These are phyloP conservation scores for Ophiostoma novo-ulmi DNA, from an alignment of 2,329 filamentous ascomycete genomes.

Conservation along the genomic window DNA sequence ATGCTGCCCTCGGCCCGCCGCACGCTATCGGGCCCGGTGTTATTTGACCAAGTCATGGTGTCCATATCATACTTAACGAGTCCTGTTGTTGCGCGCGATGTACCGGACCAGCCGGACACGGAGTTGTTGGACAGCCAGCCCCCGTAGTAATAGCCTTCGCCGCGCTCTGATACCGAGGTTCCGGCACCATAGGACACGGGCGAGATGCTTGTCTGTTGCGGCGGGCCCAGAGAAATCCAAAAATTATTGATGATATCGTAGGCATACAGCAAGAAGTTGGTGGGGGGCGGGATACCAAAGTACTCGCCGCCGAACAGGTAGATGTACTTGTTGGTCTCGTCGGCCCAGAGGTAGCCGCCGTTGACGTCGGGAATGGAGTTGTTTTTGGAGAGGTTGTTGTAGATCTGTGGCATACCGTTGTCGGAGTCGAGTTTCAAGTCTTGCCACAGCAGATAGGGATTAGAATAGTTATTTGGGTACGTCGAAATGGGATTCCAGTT, in stretches of 20 bases:
- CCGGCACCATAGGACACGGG: slow-evolving; percentile 54
- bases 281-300: slow-evolving; percentile 37
- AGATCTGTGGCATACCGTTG: slow-evolving; percentile 48
- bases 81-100: slow-evolving; percentile 44
- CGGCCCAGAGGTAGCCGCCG: slow-evolving; percentile 52
- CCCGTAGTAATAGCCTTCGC: slow-evolving; percentile 57
- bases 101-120: slow-evolving; percentile 45
- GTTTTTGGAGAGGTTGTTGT: slow-evolving; percentile 56
- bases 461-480: slow-evolving; percentile 50
- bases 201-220: slow-evolving; percentile 37
- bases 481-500: slow-evolving; percentile 49
- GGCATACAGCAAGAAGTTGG: slow-evolving; percentile 46
- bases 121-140: slow-evolving; percentile 56
- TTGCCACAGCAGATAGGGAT: slow-evolving; percentile 52
- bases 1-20: slow-evolving; percentile 56
- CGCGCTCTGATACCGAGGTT: slow-evolving; percentile 48
- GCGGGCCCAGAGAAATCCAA: slow-evolving; percentile 48
- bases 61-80: slow-evolving; percentile 55
- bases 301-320: slow-evolving; percentile 60
- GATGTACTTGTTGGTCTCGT: slow-evolving; percentile 57
- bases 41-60: slow-evolving; percentile 47
- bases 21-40: slow-evolving; percentile 47
- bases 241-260: slow-evolving; percentile 54
- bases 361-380: slow-evolving; percentile 46
- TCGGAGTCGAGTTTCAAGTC: slow-evolving; percentile 44